phyloP scores from a whole-genome alignment of 805 yeast genomes.

The Metschnikowia corniflorae region DNA sequence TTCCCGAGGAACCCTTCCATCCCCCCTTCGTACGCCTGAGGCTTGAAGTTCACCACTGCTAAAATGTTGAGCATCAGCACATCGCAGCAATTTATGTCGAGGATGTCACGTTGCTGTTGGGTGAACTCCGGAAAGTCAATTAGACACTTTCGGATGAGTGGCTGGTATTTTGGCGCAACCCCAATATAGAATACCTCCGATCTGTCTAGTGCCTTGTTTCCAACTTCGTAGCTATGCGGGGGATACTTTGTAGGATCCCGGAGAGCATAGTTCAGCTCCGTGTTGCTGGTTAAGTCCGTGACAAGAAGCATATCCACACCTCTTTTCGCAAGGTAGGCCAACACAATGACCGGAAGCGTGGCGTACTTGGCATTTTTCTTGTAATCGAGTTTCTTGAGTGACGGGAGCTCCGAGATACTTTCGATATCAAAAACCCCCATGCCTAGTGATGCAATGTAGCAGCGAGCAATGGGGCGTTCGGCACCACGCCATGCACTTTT shows the following conservation, averaged over 20 bases:
- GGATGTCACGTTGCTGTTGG: background rate
- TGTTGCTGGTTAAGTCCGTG: constrained; percentile 17
- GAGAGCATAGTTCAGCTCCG: constrained; percentile 7
- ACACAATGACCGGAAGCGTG: constrained; percentile 15
- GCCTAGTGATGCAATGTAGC: too few species aligned
- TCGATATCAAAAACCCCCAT: background rate
- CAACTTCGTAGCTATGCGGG: constrained; percentile 8
- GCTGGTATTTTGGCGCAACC: constrained; percentile 1
- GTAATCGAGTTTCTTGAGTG: background rate
- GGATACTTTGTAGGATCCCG: constrained; percentile 5
- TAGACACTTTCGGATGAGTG: constrained; percentile 6
- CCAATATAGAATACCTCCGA: constrained; percentile 12
- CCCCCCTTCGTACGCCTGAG: constrained; percentile 4
- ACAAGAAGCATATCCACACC: constrained; percentile 13
- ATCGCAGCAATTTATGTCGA: constrained; percentile 2
- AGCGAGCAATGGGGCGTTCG: too few species aligned
- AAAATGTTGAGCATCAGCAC: constrained; percentile 8
- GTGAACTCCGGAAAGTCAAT: background rate
- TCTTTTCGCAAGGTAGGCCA: constrained; percentile 9
- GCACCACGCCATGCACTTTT: too few species aligned
- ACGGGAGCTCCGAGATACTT: constrained; percentile 2
- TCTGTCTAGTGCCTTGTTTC: constrained; percentile 1
- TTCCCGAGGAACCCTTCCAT: constrained; percentile 15
- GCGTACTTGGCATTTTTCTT: background rate
- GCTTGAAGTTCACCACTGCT: constrained; percentile 6